Percentiles rank a stretch among this genome's conserved stretches.
These are phyloP conservation scores for Eugenia klotzschiana DNA, from an alignment of 441 rosid genomes.

Conservation along the genomic window DNA sequence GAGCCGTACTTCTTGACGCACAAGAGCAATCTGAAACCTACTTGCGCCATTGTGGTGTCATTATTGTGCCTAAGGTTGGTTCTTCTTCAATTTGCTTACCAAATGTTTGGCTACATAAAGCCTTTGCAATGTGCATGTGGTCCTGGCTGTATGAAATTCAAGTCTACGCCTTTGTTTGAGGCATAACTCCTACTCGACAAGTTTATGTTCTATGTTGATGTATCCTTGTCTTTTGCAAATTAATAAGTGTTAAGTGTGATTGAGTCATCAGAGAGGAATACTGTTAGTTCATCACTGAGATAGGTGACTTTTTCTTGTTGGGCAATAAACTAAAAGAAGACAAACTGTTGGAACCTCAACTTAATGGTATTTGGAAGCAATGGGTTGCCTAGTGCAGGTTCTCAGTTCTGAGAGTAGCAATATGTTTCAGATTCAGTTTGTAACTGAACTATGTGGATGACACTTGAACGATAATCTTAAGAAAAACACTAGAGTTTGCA, in stretches of 20 bases:
- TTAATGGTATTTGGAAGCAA: background rate
- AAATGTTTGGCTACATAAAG: background rate
- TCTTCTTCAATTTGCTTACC: background rate
- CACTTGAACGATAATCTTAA: background rate
- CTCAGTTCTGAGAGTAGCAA: background rate
- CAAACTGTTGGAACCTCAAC: background rate
- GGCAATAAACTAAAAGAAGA: background rate
- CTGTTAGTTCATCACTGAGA: background rate
- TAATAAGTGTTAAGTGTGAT: background rate
- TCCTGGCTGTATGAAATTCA: background rate
- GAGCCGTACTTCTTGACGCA: slow-evolving; percentile 70
- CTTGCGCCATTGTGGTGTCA: slow-evolving; percentile 57
- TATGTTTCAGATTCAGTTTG: background rate
- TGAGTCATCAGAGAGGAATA: background rate
- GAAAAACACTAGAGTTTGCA: background rate
- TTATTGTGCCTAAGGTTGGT: slow-evolving; percentile 80
- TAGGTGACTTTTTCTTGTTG: background rate
- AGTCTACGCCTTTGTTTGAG: background rate
- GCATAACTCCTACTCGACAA: background rate
- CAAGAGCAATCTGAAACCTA: slow-evolving; percentile 30
- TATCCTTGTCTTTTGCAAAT: background rate
- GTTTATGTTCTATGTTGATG: background rate
- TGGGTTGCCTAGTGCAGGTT: background rate
- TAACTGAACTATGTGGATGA: background rate
- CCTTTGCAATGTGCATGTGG: background rate